These are phyloP conservation scores for Heteromeles arbutifolia DNA, from an alignment of 306 rosid species.

Conservation along the genomic window DNA sequence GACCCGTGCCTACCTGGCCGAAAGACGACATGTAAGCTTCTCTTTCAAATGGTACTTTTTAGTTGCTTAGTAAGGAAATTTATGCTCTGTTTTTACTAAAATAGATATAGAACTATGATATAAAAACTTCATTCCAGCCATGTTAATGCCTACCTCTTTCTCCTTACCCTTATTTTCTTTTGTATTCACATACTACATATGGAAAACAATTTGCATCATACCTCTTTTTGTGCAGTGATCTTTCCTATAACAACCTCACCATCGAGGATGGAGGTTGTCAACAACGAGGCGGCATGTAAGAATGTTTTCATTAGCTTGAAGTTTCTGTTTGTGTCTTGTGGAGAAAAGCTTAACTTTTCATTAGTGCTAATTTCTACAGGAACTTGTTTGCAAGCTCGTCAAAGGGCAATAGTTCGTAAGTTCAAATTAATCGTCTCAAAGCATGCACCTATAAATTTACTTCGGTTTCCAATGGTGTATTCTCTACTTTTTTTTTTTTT, in stretches of 20 bases:
- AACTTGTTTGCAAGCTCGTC: slow-evolving; percentile 35
- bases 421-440: slow-evolving; percentile 3
- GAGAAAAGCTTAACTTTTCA: neutral
- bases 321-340: neutral
- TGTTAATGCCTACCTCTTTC: too few relatives aligned
- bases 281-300: slow-evolving; percentile 37
- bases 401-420: slow-evolving; percentile 39
- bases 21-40: too few relatives aligned
- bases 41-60: too few relatives aligned
- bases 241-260: slow-evolving; percentile 51
- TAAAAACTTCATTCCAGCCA: too few relatives aligned
- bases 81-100: too few relatives aligned
- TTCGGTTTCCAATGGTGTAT: neutral
- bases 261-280: slow-evolving; percentile 34
- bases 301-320: neutral
- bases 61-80: too few relatives aligned
- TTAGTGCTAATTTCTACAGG: slow-evolving; percentile 21
- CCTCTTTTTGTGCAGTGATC: slow-evolving; percentile 30
- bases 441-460: neutral
- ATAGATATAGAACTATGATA: too few relatives aligned
- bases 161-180: neutral
- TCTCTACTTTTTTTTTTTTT: neutral
- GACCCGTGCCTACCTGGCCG: too few relatives aligned
- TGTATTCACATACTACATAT: neutral
- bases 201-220: neutral